These are phyloP conservation scores for Dactylellina parvicollis DNA, from an alignment of 2,329 filamentous ascomycete genomes.

Conservation along the genomic window DNA sequence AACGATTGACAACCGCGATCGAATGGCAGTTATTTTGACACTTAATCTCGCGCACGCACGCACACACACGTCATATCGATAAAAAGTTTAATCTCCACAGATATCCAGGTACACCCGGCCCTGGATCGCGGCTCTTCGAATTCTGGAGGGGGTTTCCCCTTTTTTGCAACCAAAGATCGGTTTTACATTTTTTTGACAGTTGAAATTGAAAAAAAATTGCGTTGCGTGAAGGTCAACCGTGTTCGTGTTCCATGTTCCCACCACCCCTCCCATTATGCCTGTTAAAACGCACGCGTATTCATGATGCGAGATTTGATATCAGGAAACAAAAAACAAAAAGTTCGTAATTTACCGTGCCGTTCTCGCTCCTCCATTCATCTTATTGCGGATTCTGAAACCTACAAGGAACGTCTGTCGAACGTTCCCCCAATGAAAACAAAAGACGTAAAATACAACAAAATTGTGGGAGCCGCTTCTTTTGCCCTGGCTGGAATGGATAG, in stretches of 20 bases:
- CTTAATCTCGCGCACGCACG: neutral
- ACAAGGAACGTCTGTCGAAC: constrained; percentile 37
- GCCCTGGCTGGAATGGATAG: neutral
- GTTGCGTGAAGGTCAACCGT: constrained; percentile 4
- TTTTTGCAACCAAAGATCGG: too few species aligned
- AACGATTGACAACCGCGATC: neutral
- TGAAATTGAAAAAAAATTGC: constrained; percentile 4
- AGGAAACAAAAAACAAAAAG: neutral
- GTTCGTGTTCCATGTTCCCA: neutral
- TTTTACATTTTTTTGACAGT: neutral
- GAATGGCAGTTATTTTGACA: neutral
- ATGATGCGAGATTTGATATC: constrained; percentile 41
- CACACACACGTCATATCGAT: constrained; percentile 11
- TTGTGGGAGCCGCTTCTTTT: neutral
- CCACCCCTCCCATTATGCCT: neutral
- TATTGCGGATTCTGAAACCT: constrained; percentile 49
- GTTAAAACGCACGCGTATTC: constrained; percentile 20
- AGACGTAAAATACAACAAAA: too few species aligned
- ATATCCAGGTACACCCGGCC: constrained; percentile 50
- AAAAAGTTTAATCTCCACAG: constrained; percentile 13
- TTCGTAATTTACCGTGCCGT: constrained; percentile 54
- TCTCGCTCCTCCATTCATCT: constrained; percentile 41
- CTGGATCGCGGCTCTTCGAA: too few species aligned
- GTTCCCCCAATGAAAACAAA: too few species aligned
- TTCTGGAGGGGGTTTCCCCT: too few species aligned